phyloP scores from a whole-genome alignment of 495 filamentous ascomycete species.

The Collariella sp. region DNA sequence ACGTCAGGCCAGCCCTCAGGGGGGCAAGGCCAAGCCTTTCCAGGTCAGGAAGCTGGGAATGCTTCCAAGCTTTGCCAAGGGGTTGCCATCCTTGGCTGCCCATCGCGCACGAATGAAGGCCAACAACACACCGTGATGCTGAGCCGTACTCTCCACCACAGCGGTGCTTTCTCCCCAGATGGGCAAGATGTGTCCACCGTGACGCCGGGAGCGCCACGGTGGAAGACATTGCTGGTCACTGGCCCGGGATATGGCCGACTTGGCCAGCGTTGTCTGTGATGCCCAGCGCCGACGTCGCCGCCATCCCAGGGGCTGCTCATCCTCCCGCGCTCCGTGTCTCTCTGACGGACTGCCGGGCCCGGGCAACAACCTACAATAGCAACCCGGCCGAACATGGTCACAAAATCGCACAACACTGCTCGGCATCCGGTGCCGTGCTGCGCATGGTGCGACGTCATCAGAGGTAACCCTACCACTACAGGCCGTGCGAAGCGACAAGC shows the following conservation, averaged over 20 bases:
- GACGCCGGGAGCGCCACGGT: constrained; percentile 8
- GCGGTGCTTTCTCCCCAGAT: constrained; percentile 10
- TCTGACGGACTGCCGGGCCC: no score
- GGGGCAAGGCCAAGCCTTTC: constrained; percentile 9
- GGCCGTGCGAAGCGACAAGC: background rate
- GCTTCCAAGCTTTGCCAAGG: constrained; percentile 6
- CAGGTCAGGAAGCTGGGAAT: constrained; percentile 17
- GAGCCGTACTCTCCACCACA: background rate
- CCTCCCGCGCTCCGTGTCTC: no score
- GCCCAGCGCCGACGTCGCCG: background rate
- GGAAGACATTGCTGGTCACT: constrained; percentile 13
- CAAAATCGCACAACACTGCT: no score
- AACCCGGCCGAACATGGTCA: no score
- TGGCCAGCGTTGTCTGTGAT: constrained; percentile 17
- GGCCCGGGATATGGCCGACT: constrained; percentile 26
- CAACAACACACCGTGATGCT: background rate
- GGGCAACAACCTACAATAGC: no score
- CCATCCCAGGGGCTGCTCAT: background rate
- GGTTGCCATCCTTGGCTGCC: background rate
- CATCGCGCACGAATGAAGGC: constrained; percentile 7
- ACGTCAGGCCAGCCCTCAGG: constrained; percentile 1
- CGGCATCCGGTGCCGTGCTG: background rate
- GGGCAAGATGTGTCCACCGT: constrained; percentile 9
- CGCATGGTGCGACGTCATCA: background rate
- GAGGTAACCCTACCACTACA: background rate